A percentile compares a stretch with the other conserved stretches of the same genome.
Conservation (phyloP, 352 stramenopile genomes). For the Phytophthora pinifolia region DNA sequence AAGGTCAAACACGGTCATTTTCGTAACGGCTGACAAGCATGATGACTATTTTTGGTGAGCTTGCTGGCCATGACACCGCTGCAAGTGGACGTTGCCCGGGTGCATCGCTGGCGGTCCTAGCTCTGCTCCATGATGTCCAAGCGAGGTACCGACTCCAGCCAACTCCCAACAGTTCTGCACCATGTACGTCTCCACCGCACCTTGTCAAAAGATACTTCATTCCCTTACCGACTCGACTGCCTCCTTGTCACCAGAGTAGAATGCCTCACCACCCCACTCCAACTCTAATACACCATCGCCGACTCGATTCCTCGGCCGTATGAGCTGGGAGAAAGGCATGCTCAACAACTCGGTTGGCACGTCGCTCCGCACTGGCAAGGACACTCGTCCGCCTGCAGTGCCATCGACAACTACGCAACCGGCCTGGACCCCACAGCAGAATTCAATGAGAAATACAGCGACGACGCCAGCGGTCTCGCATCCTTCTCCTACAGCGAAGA, state of each 20-base stretch:
- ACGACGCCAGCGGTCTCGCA: not conserved
- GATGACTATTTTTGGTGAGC: conserved; percentile 8
- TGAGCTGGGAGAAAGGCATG: conserved; percentile 60
- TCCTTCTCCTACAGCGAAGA: conserved; percentile 3
- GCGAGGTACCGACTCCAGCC: not conserved
- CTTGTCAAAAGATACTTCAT: not conserved
- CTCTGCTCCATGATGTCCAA: conserved; percentile 9
- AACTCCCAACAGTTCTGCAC: conserved; percentile 14
- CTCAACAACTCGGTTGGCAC: conserved; percentile 29
- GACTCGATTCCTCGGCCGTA: conserved; percentile 42
- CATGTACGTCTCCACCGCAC: conserved; percentile 11
- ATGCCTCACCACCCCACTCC: too few species aligned
- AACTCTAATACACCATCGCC: conserved; percentile 3
- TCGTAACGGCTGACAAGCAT: conserved; percentile 2
- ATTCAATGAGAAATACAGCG: not conserved
- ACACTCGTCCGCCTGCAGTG: conserved; percentile 2
- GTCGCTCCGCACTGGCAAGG: conserved; percentile 3
- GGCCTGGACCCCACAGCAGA: not conserved
- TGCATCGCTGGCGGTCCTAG: too few species aligned
- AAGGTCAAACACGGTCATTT: not conserved
- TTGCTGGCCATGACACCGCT: not conserved
- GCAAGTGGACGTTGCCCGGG: not conserved
- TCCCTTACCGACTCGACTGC: not conserved
- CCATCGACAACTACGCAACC: conserved; percentile 7
- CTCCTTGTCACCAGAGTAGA: conserved; percentile 8